Conservation (phyloP, 1,284 basidiomycete species). For the Trichosporon inkin region DNA sequence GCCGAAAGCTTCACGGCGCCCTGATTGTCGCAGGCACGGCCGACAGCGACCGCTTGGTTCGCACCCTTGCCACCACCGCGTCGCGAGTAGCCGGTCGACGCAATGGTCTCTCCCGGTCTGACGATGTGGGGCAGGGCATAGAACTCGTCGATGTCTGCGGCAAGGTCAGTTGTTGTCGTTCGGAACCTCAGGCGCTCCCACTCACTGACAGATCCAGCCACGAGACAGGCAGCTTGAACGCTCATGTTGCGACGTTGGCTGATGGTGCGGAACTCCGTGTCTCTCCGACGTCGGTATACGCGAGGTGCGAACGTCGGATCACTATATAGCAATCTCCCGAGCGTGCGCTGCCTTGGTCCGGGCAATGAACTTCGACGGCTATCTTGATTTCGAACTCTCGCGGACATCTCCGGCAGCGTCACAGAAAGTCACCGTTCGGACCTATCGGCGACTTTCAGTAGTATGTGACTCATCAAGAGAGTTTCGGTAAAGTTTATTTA, state of each 20-base stretch:
- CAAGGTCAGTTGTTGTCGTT: not conserved
- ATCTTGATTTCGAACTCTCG: slow-evolving; percentile 4
- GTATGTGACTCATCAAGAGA: no score
- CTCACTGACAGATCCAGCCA: slow-evolving; percentile 19
- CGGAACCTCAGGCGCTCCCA: not conserved
- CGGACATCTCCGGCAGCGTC: not conserved
- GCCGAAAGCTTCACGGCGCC: slow-evolving; percentile 47
- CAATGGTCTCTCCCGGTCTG: slow-evolving; percentile 52
- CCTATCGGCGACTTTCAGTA: no score
- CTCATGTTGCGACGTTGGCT: not conserved
- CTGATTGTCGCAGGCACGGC: slow-evolving; percentile 37
- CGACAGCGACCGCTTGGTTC: slow-evolving; percentile 52
- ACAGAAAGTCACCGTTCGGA: no score
- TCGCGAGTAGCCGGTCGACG: slow-evolving; percentile 47
- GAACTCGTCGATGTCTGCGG: slow-evolving; percentile 41
- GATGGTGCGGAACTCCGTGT: slow-evolving; percentile 1
- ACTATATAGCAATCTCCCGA: not conserved
- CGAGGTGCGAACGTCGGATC: not conserved
- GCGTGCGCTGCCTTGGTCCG: not conserved
- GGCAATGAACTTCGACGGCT: not conserved
- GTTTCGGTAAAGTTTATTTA: no score
- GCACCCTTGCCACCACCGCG: slow-evolving; percentile 54
- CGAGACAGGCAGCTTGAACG: slow-evolving; percentile 10
- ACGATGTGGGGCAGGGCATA: slow-evolving; percentile 52
- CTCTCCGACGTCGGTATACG: slow-evolving; percentile 1